Base-by-base conservation (phyloP, 805 yeast genomes). In the Teunomyces kruisii region DNA sequence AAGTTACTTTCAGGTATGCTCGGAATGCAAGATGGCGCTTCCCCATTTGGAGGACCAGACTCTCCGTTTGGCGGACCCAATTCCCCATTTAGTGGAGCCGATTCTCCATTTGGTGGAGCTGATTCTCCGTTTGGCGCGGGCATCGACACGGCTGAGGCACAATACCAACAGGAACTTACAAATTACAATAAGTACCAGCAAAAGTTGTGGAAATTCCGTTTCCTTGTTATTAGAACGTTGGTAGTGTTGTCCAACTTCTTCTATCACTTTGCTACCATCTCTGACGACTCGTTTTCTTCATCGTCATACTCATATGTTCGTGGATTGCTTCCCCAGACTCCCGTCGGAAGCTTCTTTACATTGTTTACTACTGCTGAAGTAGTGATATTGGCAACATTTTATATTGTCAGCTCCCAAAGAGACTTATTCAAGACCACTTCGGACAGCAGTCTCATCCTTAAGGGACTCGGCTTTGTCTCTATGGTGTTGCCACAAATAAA, bases 401-500 rank as follows among this genome's bases (percentile, higher is more conserved):
- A 59, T 49, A 19, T 64, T 36, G 49, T 70, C 2, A 51, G 65
- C 37, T 49, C 62, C 5, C 56, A 56, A 8, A 51, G 52, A 14
- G 62, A 59, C 15, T 53, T 58, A 9, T 56, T 64, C 17, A 48
- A 57, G 24, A 51, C 51, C 14, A 54, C 61, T 6, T 54, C 63
- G 22, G 58, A 58, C 15, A 62, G 59, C 48, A 62, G 57, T 46
- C 42, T 60, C 13, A 48, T 69, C 10, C 47, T 67, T 31, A 65
- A 61, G 33, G 44, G 58, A 10, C 33, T 69, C 10, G 56, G 64
- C n/a, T 49, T 67, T 54, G 74, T 58, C 1, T 50, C 72, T 1
- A 53, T 66, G 58, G 56, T 70, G 8, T 44, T 65, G 15, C 77
- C 77, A 1, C 65, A 57, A 41, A 54, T 68, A 9, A 45, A 55